Evolutionary conservation across 2,329 filamentous ascomycete species (phyloP).

Genomic region (Cercospora janseana): DNA sequence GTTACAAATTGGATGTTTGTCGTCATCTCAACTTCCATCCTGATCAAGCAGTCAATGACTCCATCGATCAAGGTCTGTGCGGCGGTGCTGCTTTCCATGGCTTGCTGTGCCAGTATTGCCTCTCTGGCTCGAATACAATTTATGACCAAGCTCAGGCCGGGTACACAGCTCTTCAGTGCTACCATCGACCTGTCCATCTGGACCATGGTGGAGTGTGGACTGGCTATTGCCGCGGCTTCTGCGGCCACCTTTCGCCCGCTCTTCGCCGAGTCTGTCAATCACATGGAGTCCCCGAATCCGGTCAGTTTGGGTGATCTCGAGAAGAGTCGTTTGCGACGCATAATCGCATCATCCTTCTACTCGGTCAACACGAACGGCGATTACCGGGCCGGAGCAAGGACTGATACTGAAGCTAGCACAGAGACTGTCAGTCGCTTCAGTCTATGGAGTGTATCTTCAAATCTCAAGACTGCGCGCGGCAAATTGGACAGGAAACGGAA

Average conservation of each 20-base stretch:
- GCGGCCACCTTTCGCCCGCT: conserved; percentile 38
- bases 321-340: not conserved
- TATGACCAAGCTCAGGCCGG: conserved; percentile 24
- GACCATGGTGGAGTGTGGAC: conserved; percentile 38
- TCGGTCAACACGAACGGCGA: conserved; percentile 10
- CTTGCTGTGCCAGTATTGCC: conserved; percentile 30
- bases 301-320: not conserved
- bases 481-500: not conserved
- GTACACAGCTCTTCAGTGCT: conserved; percentile 28
- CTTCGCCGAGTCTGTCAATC: conserved; percentile 27
- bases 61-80: conserved; percentile 43
- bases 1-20: conserved; percentile 40
- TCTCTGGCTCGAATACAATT: conserved; percentile 31
- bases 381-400: not conserved
- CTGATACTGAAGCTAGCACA: conserved; percentile 2
- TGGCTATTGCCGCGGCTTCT: conserved; percentile 38
- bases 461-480: not conserved
- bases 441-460: conserved; percentile 11
- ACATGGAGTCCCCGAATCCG: too few species aligned
- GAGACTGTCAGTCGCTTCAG: conserved; percentile 20
- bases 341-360: conserved; percentile 6
- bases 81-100: conserved; percentile 42
- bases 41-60: conserved; percentile 45
- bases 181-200: conserved; percentile 33
- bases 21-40: conserved; percentile 42